A percentile compares a stretch with the other conserved stretches of the same genome.
Conservation (phyloP, 345 rosid genomes). For the Luvunga scandens region DNA sequence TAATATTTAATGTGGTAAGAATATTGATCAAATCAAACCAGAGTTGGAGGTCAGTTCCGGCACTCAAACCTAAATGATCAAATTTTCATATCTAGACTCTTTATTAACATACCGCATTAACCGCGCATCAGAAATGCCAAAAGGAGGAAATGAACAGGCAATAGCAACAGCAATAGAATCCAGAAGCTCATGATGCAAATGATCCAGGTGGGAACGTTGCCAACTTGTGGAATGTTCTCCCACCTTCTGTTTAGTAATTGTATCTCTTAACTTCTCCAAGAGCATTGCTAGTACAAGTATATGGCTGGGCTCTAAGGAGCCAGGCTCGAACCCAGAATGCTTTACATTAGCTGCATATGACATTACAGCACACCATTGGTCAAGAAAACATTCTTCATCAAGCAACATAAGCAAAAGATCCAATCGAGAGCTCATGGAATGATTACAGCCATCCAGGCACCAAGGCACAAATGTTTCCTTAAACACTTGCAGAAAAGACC, state of each 20-base stretch:
- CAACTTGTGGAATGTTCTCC: slow-evolving; percentile 32
- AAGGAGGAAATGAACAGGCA: slow-evolving; percentile 39
- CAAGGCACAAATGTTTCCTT: slow-evolving; percentile 79
- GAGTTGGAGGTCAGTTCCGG: neutral
- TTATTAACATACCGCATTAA: slow-evolving; percentile 61
- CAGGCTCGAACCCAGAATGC: slow-evolving; percentile 29
- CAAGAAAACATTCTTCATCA: slow-evolving; percentile 69
- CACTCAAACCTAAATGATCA: neutral
- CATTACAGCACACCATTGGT: slow-evolving; percentile 69
- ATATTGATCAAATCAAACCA: neutral
- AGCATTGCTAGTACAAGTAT: slow-evolving; percentile 53
- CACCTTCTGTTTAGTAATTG: slow-evolving; percentile 42
- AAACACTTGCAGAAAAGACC: slow-evolving; percentile 51
- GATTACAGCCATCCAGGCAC: slow-evolving; percentile 60
- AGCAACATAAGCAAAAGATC: slow-evolving; percentile 76
- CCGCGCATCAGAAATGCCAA: slow-evolving; percentile 43
- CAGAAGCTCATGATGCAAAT: slow-evolving; percentile 80
- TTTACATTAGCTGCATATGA: slow-evolving; percentile 47
- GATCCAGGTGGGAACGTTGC: slow-evolving; percentile 46
- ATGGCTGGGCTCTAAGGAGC: slow-evolving; percentile 30
- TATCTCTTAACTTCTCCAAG: slow-evolving; percentile 64
- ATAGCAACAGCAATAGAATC: slow-evolving; percentile 67
- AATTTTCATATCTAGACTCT: slow-evolving; percentile 5
- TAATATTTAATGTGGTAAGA: neutral
- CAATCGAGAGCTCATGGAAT: slow-evolving; percentile 48